Evolutionary conservation across 768 basidiomycete genomes (phyloP).

Genomic region (Candolleomyces efflorescens): DNA sequence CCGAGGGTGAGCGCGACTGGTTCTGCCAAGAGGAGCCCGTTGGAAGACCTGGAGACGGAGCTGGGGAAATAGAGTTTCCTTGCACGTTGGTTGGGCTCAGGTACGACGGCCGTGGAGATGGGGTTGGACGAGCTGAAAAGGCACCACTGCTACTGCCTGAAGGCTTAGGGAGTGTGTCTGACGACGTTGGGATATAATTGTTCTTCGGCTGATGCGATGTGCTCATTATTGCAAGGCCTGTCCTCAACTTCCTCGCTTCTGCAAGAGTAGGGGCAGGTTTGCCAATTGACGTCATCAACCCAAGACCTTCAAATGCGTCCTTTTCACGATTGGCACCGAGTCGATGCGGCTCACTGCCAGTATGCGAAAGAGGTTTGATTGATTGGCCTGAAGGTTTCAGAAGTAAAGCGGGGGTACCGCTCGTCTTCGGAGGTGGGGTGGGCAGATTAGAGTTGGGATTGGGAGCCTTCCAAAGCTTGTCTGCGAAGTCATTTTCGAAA

Average conservation of each 20-base stretch:
- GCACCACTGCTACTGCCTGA: conserved; percentile 2
- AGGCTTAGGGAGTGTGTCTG: conserved; percentile 15
- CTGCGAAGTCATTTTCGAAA: conserved; percentile 68
- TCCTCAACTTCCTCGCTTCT: conserved; percentile 69
- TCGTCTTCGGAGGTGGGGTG: conserved; percentile 16
- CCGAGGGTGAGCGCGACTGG: conserved; percentile 26
- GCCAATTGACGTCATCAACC: conserved; percentile 38
- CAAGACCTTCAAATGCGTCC: conserved; percentile 81
- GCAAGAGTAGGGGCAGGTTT: conserved; percentile 64
- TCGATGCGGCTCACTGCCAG: conserved; percentile 6
- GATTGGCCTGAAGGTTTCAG: conserved; percentile 13
- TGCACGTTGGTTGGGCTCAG: conserved; percentile 22
- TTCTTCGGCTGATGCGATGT: conserved; percentile 20
- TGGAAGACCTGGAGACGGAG: conserved; percentile 20
- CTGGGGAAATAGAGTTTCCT: conserved; percentile 27
- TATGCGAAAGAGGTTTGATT: conserved; percentile 11
- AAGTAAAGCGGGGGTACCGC: conserved; percentile 14
- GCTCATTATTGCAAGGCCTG: conserved; percentile 59
- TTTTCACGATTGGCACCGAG: conserved; percentile 29
- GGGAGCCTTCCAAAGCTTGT: conserved; percentile 52
- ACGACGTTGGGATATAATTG: conserved; percentile 21
- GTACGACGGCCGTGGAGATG: conserved; percentile 28
- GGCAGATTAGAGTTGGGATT: conserved; percentile 26
- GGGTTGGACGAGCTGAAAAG: conserved; percentile 27
- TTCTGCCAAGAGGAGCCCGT: conserved; percentile 27